Base-by-base conservation (phyloP, 495 filamentous ascomycete genomes). In the Lichenothelia convexa region DNA sequence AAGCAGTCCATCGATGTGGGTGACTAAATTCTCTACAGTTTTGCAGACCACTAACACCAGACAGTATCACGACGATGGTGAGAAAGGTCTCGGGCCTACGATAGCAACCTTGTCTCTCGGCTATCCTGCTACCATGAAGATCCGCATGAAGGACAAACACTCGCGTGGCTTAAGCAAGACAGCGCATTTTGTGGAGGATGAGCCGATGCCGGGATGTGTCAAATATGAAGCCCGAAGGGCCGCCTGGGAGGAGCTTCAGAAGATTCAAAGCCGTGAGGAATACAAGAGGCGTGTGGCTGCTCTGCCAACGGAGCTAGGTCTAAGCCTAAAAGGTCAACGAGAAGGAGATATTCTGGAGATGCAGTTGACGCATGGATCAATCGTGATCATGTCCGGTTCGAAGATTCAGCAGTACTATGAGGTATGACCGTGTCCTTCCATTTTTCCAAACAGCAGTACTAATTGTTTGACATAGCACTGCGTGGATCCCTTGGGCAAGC, bases 1-100 rank as follows among this genome's bases (percentile, higher is more conserved):
- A 54, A 62, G 0, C 70, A 49, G 34, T 44, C 34, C 5, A 18
- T 20, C 22, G 15, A 41, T 40, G 19, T 30, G 7, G 32, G 17
- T 23, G 15, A 26, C 8, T 26, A 30, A 30, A 1, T 15, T n/a
- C 24, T 4, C 26, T 37, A 19, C 29, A 2, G 9, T 1, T 1
- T 11, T 12, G 1, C 12, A 34, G 1, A 37, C 8, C 8, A 35
- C 52, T 61, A 42, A 63, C 29, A 21, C n/a, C 31, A 18, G 39
- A 18, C 48, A 89, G 74, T 83, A 70, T 40, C 85, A 93, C 37
- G 83, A 91, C 46, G 85, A 93, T 40, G 85, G 85, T 0, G 85
- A 93, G 51, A 55, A 49, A 0, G 68, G 70, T 0, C 63, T 92
- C 1, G 83, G 81, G 0, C 75, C 80, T 1, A 80, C 70, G 0